Percentiles rank a stretch among this genome's conserved stretches.
Evolutionary conservation across 2,329 filamentous ascomycete genomes (phyloP).

Genomic region (Neobulgaria alba): DNA sequence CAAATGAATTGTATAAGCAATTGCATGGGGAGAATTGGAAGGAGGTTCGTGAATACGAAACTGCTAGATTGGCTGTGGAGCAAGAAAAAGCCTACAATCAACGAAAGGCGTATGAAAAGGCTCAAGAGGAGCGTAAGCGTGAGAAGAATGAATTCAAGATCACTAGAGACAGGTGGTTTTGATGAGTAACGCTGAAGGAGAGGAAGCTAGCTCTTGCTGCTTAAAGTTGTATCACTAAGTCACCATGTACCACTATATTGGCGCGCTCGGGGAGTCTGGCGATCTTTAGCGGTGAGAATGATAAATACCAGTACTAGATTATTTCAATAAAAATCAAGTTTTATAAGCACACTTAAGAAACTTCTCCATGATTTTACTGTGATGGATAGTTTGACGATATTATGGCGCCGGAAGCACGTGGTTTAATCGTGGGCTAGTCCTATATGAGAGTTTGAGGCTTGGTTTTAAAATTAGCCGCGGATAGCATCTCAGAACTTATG

Average conservation of each 20-base stretch:
- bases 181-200: neutral
- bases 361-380: too few species aligned
- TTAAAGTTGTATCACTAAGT: too few species aligned
- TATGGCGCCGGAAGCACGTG: too few species aligned
- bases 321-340: neutral
- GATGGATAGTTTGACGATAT: too few species aligned
- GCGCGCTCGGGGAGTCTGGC: neutral
- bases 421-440: too few species aligned
- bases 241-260: neutral
- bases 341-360: neutral
- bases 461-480: too few species aligned
- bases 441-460: too few species aligned
- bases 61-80: conserved; percentile 7
- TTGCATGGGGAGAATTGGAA: conserved; percentile 24
- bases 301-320: neutral
- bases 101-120: conserved; percentile 10
- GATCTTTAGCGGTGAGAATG: neutral
- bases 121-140: conserved; percentile 7
- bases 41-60: conserved; percentile 14
- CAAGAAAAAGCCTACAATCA: conserved; percentile 13
- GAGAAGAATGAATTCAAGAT: conserved; percentile 15
- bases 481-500: too few species aligned
- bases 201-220: too few species aligned
- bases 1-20: conserved; percentile 22
- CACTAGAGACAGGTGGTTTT: conserved; percentile 20